Evolutionary conservation across 805 yeast species (phyloP), one percentile per base, ranked within the genome.

Genomic region (Monosporozyma yasuniensis): DNA sequence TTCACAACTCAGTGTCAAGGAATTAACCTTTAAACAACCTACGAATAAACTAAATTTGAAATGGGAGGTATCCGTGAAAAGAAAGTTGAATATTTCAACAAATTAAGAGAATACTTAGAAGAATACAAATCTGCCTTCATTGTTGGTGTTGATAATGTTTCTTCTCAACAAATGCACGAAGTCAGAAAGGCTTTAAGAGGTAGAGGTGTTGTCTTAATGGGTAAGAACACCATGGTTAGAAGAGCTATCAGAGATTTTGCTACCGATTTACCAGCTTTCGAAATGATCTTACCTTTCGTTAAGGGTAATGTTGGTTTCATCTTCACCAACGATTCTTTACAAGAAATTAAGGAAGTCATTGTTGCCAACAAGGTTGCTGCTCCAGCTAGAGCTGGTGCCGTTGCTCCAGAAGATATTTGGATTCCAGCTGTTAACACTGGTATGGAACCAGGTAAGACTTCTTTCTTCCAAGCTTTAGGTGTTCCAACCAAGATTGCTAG

Each of bases 401-500:
- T 88, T 72, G 97, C 99, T 69, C 98, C 98, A 75, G 84, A 74
- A 74, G 97, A 91, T 72, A 98, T 93, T 70, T 88, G 83, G 84
- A 85, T 93, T 65, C 95, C 95, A 73, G 98, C 98, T 68, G 95
- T 96, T 77, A 93, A 93, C 96, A 93, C 99, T 67, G 97, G 98
- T 86, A 90, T 93, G 96, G 99, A 93, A 81, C 99, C 99, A 77
- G 98, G 98, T 85, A 93, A 93, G 88, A 93, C 99, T 71, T 93
- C 99, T 73, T 93, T 93, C 95, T 93, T 93, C 98, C 99, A 93
- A 84, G 99, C 99, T 72, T 84, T 93, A 70, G 98, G 98, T 87
- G 96, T 93, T 70, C 99, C 99, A 83, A 93, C 99, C 87, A 93
- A 93, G 95, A 93, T 93, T 89, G 93, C 96, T 77, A 90, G 99